Evolutionary conservation across 108 stramenopile species (phyloP), one percentile per base, ranked within the genome.

Genomic region (Chaetoceros muelleri): DNA sequence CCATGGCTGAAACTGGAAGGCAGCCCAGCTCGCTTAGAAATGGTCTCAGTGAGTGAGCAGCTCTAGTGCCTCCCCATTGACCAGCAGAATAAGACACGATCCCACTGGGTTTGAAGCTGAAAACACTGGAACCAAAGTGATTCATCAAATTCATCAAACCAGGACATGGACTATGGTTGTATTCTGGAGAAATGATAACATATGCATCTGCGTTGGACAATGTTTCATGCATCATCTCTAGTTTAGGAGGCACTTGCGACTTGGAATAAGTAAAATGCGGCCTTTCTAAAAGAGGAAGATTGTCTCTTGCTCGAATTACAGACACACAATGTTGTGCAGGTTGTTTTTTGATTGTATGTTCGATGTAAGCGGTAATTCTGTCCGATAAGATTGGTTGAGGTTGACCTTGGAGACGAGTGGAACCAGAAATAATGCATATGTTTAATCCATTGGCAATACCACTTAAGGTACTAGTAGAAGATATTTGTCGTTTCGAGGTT

Each of bases 31-130:
- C 85, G 22, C 66, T 61, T 34, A 85, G 61, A n/a, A 80, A 62
- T 1, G 83, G 73, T 34, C 83, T 66, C 25, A 91, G 50, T 1
- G 70, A 60, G 40, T 67, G 51, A 0, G 83, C 90, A 0, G 85
- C 90, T 30, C 85, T 51, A 8, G 77, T 71, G 22, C 90, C 90
- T 50, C 90, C 90, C 81, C 81, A 85, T 51, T 79, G 90, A 22
- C 85, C 85, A 16, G 78, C 79, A 8, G 84, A 85, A 57, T 91
- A 91, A 22, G 74, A 62, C 10, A 81, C 81, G 58, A 91, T 87
- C 1, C 72, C 79, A 56, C 65, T 68, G 10, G 85, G 84, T 54
- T 85, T 85, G 69, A 70, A 83, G 2, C 75, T 71, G 70, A 85
- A 87, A 2, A 52, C 59, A 7, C 71, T 72, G 0, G 72, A 73